Base-by-base conservation (phyloP, 2,329 filamentous ascomycete genomes). In the Magnaporthiopsis rhizophila region DNA sequence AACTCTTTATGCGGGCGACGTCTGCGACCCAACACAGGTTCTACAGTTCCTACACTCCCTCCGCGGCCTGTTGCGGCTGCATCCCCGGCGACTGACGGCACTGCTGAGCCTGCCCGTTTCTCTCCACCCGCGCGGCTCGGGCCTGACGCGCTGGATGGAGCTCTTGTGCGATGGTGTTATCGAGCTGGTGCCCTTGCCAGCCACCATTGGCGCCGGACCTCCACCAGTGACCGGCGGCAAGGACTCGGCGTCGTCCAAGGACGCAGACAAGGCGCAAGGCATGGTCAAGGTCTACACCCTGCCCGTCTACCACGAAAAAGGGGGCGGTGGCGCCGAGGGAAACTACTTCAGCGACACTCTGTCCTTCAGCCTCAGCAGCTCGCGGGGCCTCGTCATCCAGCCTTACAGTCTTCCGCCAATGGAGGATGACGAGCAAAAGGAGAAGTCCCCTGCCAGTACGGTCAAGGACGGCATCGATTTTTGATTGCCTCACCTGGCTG, bases 401-500 rank as follows among this genome's bases (percentile, higher is more conserved):
- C 92, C 92, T 0, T 97, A 92, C 75, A 95, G 90, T 73, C 80
- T 99, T 58, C 95, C 95, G 32, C 95, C 95, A 0, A 80, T 94
- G 57, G 90, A 92, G 64, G 91, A 89, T 2, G 91, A 92, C 68
- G 78, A 80, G 34, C 75, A 77, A 18, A 75, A 72, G 65, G 73
- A 76, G 56, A 73, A 72, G 64, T 73, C 76, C 53, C 73, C 83
- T 62, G 76, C 75, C 67, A 83, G 83, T 68, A 80, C 82, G 3
- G 83, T 81, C 62, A 91, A 91, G 70, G 81, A 82, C 65, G 87
- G 89, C 68, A 83, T 96, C 62, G 90, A 95, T 62, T 96, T 96
- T 71, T 92, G 72, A 82, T 65, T 53, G 21, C n/a, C 45, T n/a
- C 30, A 60, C 18, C 7, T 13, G 30, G 9, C 34, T 36, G n/a